These are phyloP conservation scores for Lathyrus aphaca DNA, from an alignment of 306 rosid genomes.

Conservation along the genomic window DNA sequence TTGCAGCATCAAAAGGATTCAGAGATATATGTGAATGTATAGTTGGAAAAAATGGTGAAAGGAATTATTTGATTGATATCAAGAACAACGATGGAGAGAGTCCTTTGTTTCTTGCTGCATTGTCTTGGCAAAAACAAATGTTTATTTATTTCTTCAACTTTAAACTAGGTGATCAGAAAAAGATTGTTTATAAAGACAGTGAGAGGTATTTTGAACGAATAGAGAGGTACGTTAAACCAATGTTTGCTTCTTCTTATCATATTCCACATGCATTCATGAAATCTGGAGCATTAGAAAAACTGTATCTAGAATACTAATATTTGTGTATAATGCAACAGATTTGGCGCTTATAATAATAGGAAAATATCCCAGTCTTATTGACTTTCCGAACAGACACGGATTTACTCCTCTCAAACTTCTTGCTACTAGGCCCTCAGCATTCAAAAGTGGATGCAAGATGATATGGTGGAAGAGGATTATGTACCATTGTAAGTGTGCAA, in stretches of 20 bases:
- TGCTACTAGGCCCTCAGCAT: constrained; percentile 39
- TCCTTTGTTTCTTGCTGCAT: constrained; percentile 28
- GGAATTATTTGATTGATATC: not conserved
- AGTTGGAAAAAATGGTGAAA: not conserved
- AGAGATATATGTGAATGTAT: constrained; percentile 35
- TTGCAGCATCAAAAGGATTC: constrained; percentile 50
- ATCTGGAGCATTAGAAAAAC: too few species aligned
- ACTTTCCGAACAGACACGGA: not conserved
- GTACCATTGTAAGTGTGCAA: constrained; percentile 29
- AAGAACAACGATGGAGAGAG: constrained; percentile 11
- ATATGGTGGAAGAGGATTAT: constrained; percentile 20
- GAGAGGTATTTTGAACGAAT: too few species aligned
- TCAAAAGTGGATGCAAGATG: constrained; percentile 31
- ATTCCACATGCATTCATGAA: too few species aligned
- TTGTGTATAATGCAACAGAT: constrained; percentile 26
- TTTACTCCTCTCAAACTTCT: constrained; percentile 39
- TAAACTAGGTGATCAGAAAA: too few species aligned
- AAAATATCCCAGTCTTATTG: not conserved
- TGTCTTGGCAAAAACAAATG: not conserved
- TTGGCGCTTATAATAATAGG: constrained; percentile 33
- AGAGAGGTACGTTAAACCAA: too few species aligned
- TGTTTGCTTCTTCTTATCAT: too few species aligned
- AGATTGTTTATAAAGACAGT: too few species aligned
- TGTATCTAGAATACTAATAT: not conserved
- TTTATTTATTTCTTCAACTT: not conserved